Base-by-base conservation (phyloP, 495 filamentous ascomycete species). In the Penicillium pulvis region DNA sequence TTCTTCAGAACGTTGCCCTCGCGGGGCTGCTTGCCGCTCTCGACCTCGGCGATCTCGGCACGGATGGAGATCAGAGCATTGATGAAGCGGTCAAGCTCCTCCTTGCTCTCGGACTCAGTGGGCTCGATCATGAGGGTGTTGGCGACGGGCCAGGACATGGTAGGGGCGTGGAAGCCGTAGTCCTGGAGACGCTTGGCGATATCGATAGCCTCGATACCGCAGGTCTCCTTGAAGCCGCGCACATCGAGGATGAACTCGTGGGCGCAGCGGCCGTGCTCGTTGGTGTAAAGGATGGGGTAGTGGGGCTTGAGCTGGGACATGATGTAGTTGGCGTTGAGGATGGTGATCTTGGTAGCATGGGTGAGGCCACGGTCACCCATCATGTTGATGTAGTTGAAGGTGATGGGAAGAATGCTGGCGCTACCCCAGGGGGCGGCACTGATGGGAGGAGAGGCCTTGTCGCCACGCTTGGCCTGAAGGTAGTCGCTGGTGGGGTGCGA, bases 101-200 rank as follows among this genome's bases (percentile, higher is more conserved):
- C 90, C 71, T 95, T 90, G 72, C 85, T 90, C 77, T 98, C 94
- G 17, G 87, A 92, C 77, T 98, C 94, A 0, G 94, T 98, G 33
- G 94, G 94, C 79, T 98, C 94, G 63, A 98, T 96, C 94, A 98
- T 98, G 19, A 98, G 85, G 2, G 94, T 98, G 73, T 94, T 94
- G 46, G 92, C 81, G 3, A 98, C 93, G 6, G 94, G 94, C 92
- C 92, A 98, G 68, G 87, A 91, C 94, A 98, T 98, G 46, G 94
- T 98, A 3, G 94, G 94, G 4, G 95, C 92, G 71, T 98, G 94
- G 84, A 98, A 98, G 43, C 94, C 94, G 71, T 96, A 98, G 69
- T 98, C 94, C 74, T 97, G 93, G 9, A 98, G 86, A 57, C 94
- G 91, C 81, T 98, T 98, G 64, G 94, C 94, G 56, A 98, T 89